Evolutionary conservation across 768 basidiomycete species (phyloP), one percentile per base, ranked within the genome.

Genomic region (Amanita inopinata): DNA sequence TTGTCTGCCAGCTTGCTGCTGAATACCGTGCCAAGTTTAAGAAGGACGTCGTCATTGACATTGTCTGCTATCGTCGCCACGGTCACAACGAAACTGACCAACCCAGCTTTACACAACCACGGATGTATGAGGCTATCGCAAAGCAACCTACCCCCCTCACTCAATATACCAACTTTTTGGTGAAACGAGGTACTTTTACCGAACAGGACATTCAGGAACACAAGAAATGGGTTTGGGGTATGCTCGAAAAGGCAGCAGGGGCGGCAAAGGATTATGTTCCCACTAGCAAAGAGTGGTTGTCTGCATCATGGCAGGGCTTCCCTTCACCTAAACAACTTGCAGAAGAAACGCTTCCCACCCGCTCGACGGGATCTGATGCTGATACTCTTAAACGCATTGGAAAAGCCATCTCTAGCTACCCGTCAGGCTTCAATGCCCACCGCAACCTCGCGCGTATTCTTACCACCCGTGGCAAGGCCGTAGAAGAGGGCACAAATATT

Each of bases 81-180:
- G 96, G 96, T n/a, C 96, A 99, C 67, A 99, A 99, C 62, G 96
- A 99, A 64, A 97, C 92, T 7, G 96, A 99, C 58, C 96, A 99
- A 61, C 96, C 96, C 18, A 85, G 79, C 61, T 99, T 99, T 70
- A 98, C 96, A 7, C 96, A 99, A 61, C 96, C 96, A 5, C 76
- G 88, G 50, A 99, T 98, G 96, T 99, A 99, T 71, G 76, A 90
- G 61, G 89, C 92, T 22, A 96, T 99, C 58, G 80, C 81, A 65
- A 85, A 88, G 54, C 91, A 98, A 63, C 87, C 86, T 2, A 92
- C 93, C 1, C 78, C 92, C 3, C 73, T 98, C 40, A 84, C 88
- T 5, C 77, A 90, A 59, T 99, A 99, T 68, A 78, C 87, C 49
- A 88, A 93, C 57, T 84, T 86, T 67, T 70, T 99, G 38, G 75